A percentile compares a stretch with the other conserved stretches of the same genome.
phyloP scores from a whole-genome alignment of 2,329 filamentous ascomycete species.

The Sclerotinia sclerotiorum region DNA sequence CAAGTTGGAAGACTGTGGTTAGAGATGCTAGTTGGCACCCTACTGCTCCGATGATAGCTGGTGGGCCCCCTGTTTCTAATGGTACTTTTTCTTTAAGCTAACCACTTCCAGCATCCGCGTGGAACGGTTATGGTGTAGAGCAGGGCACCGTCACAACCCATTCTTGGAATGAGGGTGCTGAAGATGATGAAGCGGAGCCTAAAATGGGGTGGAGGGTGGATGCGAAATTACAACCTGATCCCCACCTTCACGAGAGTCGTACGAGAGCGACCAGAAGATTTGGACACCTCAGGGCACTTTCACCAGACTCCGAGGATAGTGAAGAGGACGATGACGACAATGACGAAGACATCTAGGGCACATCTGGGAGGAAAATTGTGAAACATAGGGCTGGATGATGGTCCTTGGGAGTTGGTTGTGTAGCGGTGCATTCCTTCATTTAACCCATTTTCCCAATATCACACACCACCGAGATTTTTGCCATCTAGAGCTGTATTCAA shows the following conservation, averaged over 20 bases:
- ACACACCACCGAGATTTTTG: background rate
- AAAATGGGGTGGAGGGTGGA: constrained; percentile 48
- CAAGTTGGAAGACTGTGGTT: constrained; percentile 64
- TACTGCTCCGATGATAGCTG: constrained; percentile 61
- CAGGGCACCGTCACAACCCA: constrained; percentile 67
- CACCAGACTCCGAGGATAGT: background rate
- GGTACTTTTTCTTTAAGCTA: constrained; percentile 14
- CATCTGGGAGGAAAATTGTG: background rate
- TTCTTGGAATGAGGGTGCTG: constrained; percentile 62
- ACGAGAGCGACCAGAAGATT: background rate
- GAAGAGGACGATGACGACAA: background rate
- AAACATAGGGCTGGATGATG: background rate
- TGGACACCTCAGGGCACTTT: background rate
- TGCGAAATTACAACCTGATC: constrained; percentile 42
- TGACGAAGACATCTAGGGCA: background rate
- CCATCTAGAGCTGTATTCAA: background rate
- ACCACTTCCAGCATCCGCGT: constrained; percentile 56
- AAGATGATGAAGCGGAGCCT: constrained; percentile 57
- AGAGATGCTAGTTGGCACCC: constrained; percentile 74
- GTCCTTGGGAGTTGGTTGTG: background rate
- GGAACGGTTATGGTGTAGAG: constrained; percentile 66
- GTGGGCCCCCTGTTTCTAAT: constrained; percentile 23
- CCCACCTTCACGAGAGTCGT: constrained; percentile 23
- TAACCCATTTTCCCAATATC: background rate
- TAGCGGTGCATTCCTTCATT: background rate